Base-by-base conservation (phyloP, 2,329 filamentous ascomycete genomes). In the Cladobotryum protrusum region DNA sequence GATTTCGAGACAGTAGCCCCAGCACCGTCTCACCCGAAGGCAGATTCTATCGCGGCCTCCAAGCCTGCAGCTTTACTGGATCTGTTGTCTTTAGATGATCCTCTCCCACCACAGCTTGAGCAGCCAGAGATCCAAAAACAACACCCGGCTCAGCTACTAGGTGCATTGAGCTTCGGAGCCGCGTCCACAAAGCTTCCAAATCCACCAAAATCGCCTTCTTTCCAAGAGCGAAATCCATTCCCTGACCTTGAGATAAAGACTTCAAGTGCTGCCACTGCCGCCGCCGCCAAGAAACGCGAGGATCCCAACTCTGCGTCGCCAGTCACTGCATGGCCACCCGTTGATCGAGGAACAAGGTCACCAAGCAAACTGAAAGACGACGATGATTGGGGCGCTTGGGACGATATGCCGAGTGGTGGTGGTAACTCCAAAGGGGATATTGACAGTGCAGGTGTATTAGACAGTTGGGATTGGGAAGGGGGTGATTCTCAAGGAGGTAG, bases 1-100 rank as follows among this genome's bases (percentile, higher is more conserved):
- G 79, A 82, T 43, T 83, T 83, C 58, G 79, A 82, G 61, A 73
- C 71, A 17, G 74, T 73, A 2, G 51, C 57, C 40, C 45, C 59
- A 20, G 36, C 52, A 39, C 37, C 54, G 43, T 52, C 55, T 32
- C 57, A 49, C 18, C 54, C 45, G 18, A 53, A 37, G 13, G 52
- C 34, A 24, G 18, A 19, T 18, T 40, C 51, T 13, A 35, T 48
- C 5, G 13, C 44, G 43, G 55, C 63, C 32, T 54, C 54, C 42
- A 48, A 45, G 56, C 43, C 56, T 35, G 54, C 57, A 14, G 61
- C 64, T 1, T 67, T 67, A 14, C 61, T 72, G 53, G 72, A 76
- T 57, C 61, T 76, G 4, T 57, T 75, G 7, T 72, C 66, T 13
- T 56, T 67, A n/a, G 63, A 70, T 47, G 64, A 68, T 43, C 54